Percentiles rank a stretch among this genome's conserved stretches.
Evolutionary conservation across 129 eudicot genomes (phyloP).

Genomic region (Gnaphalium uliginosum): DNA sequence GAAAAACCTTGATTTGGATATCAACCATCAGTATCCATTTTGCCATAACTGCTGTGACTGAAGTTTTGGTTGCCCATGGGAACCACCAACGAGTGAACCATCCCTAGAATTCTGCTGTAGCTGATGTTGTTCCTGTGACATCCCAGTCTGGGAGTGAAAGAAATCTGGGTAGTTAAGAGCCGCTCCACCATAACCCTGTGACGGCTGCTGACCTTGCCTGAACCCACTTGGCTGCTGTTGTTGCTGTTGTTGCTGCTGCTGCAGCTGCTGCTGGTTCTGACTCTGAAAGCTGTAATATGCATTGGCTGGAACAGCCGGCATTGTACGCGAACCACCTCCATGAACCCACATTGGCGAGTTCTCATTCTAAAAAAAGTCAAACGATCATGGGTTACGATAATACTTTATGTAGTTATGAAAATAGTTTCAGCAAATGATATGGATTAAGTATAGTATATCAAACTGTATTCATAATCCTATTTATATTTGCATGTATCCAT

Average conservation of each 20-base stretch:
- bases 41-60: constrained; percentile 91
- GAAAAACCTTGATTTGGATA: constrained; percentile 41
- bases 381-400: constrained; percentile 6
- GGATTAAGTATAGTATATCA: not conserved
- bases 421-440: not conserved
- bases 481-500: not conserved
- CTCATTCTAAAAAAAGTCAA: constrained; percentile 42
- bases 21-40: constrained; percentile 62
- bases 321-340: constrained; percentile 80
- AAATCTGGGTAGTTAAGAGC: constrained; percentile 66
- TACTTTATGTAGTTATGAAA: not conserved
- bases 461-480: not conserved
- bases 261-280: constrained; percentile 64
- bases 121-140: constrained; percentile 70
- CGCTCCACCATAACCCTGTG: constrained; percentile 53
- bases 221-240: constrained; percentile 63
- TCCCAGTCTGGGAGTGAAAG: constrained; percentile 71
- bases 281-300: constrained; percentile 74
- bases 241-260: constrained; percentile 62
- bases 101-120: constrained; percentile 73
- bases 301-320: constrained; percentile 71
- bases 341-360: constrained; percentile 71
- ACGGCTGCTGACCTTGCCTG: constrained; percentile 74
- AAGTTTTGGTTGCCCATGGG: constrained; percentile 76
- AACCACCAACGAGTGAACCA: constrained; percentile 37